phyloP scores from a whole-genome alignment of 2,329 filamentous ascomycete genomes.

The Penicillium sp. region DNA sequence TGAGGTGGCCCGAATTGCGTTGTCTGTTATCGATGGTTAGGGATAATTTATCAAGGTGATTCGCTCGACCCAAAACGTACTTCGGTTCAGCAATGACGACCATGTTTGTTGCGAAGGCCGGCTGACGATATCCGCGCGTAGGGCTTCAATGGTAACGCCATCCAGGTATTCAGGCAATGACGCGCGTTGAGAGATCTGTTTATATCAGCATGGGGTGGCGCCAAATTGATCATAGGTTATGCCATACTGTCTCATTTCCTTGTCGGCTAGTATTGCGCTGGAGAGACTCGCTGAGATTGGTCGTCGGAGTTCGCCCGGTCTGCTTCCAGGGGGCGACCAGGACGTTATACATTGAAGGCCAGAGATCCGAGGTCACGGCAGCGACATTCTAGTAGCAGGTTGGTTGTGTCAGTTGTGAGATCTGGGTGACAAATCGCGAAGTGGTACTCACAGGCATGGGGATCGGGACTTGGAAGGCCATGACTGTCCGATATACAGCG shows the following conservation, averaged over 20 bases:
- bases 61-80: conserved; percentile 16
- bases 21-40: conserved; percentile 14
- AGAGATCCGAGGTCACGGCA: conserved; percentile 45
- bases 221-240: background rate
- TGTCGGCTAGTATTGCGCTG: conserved; percentile 17
- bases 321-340: conserved; percentile 40
- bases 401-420: conserved; percentile 13
- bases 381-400: conserved; percentile 45
- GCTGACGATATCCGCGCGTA: conserved; percentile 23
- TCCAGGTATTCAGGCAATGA: conserved; percentile 31
- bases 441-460: conserved; percentile 46
- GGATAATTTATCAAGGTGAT: background rate
- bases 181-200: conserved; percentile 15
- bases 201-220: background rate
- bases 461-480: conserved; percentile 54
- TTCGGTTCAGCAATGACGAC: conserved; percentile 19
- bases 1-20: conserved; percentile 19
- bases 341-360: conserved; percentile 45
- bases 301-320: conserved; percentile 24
- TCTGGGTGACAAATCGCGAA: background rate
- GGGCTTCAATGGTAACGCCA: conserved; percentile 25
- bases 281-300: conserved; percentile 12
- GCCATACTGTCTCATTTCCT: conserved; percentile 25
- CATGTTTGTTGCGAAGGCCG: conserved; percentile 21
- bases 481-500: conserved; percentile 41